phyloP scores from a whole-genome alignment of 805 yeast genomes.

The Jamesozyma jinghongensis region DNA sequence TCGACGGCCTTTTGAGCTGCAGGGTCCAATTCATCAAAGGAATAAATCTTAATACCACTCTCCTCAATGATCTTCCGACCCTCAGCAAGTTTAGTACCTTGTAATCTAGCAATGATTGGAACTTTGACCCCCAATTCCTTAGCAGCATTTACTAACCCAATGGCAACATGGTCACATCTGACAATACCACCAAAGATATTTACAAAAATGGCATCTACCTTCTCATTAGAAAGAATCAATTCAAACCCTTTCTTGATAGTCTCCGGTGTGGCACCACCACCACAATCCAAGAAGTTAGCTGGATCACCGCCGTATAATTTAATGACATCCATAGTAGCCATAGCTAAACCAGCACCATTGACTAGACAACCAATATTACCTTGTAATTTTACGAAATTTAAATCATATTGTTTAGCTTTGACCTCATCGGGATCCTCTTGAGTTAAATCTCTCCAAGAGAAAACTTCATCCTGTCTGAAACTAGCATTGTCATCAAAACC shows the following conservation, averaged over 20 bases:
- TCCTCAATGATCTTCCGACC: slow-evolving; percentile 80
- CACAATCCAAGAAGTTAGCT: slow-evolving; percentile 98
- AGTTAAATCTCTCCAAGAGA: slow-evolving; percentile 86
- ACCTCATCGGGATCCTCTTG: slow-evolving; percentile 99
- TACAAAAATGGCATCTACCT: slow-evolving; percentile 91
- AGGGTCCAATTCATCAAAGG: slow-evolving; percentile 87
- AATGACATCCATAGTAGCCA: slow-evolving; percentile 99
- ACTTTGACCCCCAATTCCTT: slow-evolving; percentile 82
- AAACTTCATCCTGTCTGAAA: slow-evolving; percentile 86
- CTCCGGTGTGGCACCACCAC: slow-evolving; percentile 99
- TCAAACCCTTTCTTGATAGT: slow-evolving; percentile 96
- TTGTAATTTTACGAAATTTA: slow-evolving; percentile 94
- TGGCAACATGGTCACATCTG: slow-evolving; percentile 98
- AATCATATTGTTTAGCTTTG: slow-evolving; percentile 78
- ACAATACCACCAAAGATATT: slow-evolving; percentile 99
- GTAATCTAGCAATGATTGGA: slow-evolving; percentile 96
- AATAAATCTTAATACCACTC: slow-evolving; percentile 87
- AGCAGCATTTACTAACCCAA: slow-evolving; percentile 92
- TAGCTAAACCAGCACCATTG: slow-evolving; percentile 99
- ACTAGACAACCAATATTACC: slow-evolving; percentile 99
- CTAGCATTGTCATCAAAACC: slow-evolving; percentile 95
- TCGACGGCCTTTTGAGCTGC: slow-evolving; percentile 95
- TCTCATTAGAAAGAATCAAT: slow-evolving; percentile 79
- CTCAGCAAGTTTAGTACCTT: slow-evolving; percentile 90
- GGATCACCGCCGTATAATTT: slow-evolving; percentile 98